Evolutionary conservation across 352 stramenopile species (phyloP), one percentile per base, ranked within the genome.

Genomic region (Thraustotheca clavata): DNA sequence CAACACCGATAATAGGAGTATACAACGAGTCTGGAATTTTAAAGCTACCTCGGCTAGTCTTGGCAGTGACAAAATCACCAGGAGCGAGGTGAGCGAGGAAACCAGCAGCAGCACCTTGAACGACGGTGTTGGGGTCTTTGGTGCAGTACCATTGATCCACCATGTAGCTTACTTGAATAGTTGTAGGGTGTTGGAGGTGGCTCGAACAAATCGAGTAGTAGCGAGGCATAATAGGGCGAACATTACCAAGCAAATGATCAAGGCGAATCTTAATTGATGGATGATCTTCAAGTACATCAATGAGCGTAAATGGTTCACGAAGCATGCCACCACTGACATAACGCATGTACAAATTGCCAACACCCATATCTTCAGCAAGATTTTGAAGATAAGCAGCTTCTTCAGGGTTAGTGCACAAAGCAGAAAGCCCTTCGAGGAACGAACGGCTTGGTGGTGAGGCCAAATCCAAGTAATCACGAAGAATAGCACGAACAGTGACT

Each of bases 151-250:
- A 95, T 71, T 93, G 79, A 69, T 94, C 83, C 62, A 90, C 81
- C 20, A 95, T 86, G 36, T 95, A 79, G 27, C 91, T 72, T 68
- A 96, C 61, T 67, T 96, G 83, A 39, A 96, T 83, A 49, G 78
- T 85, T 36, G 69, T 81, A 32, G 83, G 83, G 71, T 91, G 86
- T 71, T 88, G 77, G 75, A 93, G 88, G 76, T 89, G 89, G 59
- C 79, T 91, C 26, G 84, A 95, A n/a, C 86, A 86, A 62, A 96
- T 95, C 39, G 83, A 94, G 74, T 96, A 96, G 73, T 93, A 86
- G n/a, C 87, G 86, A 59, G 87, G 70, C 71, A 88, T 91, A 65
- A 96, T 93, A 57, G 76, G 78, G 32, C 85, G 86, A 65, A 94
- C 76, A 39, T 93, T 70, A 34, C 65, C 71, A 26, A 94, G 34